Conservation (phyloP, 305 asterid genomes). For the Nicotiana rustica region DNA sequence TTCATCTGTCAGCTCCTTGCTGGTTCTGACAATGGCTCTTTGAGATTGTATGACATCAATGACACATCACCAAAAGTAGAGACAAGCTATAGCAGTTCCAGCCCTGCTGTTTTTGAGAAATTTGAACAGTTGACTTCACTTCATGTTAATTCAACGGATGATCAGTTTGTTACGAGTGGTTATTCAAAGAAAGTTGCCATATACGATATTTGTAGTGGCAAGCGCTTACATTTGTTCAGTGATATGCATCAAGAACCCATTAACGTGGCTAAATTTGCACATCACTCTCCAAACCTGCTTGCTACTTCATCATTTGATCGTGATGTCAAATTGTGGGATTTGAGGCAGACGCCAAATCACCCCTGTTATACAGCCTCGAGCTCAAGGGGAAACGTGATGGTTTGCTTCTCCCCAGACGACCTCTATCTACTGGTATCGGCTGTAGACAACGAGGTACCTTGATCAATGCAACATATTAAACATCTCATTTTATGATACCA, state of each 20-base stretch:
- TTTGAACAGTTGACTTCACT: conserved; percentile 87
- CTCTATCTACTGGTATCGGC: conserved; percentile 81
- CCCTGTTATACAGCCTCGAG: conserved; percentile 79
- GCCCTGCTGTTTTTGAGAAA: conserved; percentile 54
- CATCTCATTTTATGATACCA: not conserved
- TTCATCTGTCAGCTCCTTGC: conserved; percentile 66
- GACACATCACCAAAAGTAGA: conserved; percentile 38
- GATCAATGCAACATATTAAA: conserved; percentile 16
- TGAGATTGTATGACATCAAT: conserved; percentile 76
- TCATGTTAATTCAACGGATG: conserved; percentile 78
- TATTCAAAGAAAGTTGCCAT: conserved; percentile 82
- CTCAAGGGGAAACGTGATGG: conserved; percentile 91
- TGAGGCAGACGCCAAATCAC: conserved; percentile 59
- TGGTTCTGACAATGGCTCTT: conserved; percentile 76
- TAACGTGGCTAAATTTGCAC: conserved; percentile 84
- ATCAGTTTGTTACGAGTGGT: conserved; percentile 74
- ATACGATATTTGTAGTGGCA: conserved; percentile 69
- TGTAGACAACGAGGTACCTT: conserved; percentile 82
- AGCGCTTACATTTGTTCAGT: conserved; percentile 57
- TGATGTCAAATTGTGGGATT: conserved; percentile 88
- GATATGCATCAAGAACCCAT: conserved; percentile 82
- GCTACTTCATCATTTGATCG: conserved; percentile 88
- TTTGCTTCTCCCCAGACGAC: conserved; percentile 83
- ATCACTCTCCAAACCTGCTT: conserved; percentile 68
- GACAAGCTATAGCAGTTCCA: conserved; percentile 42